Evolutionary conservation across 2,329 filamentous ascomycete genomes (phyloP), one percentile per base, ranked within the genome.

Genomic region (Cercospora zeina): DNA sequence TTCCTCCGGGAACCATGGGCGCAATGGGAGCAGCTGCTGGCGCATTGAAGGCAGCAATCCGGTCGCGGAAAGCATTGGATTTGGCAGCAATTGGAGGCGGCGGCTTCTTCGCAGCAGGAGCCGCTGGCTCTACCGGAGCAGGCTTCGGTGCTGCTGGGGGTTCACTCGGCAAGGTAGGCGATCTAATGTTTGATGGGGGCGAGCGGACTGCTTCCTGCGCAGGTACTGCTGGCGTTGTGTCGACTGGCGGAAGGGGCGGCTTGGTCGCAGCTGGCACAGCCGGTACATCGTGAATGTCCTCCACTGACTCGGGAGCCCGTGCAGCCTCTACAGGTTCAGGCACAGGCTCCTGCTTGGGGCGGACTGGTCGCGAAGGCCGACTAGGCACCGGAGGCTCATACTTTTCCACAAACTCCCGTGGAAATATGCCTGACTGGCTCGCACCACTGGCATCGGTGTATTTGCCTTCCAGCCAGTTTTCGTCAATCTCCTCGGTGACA

Each of bases 21-120:
- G 91, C 85, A 63, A 95, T 81, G 8, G 95, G 95, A 2, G 92
- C 87, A 5, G 92, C 91, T 37, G 90, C 86, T 49, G 90, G 82
- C 75, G 93, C 95, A 77, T 99, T 99, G 80, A 99, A 99, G 49
- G 95, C 93, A 34, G 95, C 95, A 74, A 99, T 96, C 65, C 95
- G 90, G 77, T 97, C 95, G 73, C 86, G 93, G 80, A 99, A 97
- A 1, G 95, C 91, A 72, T 85, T 90, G 30, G 92, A 91, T 69
- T 91, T 90, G 11, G 82, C 82, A 11, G 86, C 80, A 27, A 80
- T 76, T 16, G 85, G 83, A 11, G 91, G 89, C 39, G 90, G 88
- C 21, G 87, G 82, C 63, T 85, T 86, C 60, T 80, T 81, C 59
- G 72, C 69, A 55, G 71, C 80, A 21, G 78, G 71, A 49, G 77